These are phyloP conservation scores for Nidula niveotomentosa DNA, from an alignment of 1,284 basidiomycete genomes.

Conservation along the genomic window DNA sequence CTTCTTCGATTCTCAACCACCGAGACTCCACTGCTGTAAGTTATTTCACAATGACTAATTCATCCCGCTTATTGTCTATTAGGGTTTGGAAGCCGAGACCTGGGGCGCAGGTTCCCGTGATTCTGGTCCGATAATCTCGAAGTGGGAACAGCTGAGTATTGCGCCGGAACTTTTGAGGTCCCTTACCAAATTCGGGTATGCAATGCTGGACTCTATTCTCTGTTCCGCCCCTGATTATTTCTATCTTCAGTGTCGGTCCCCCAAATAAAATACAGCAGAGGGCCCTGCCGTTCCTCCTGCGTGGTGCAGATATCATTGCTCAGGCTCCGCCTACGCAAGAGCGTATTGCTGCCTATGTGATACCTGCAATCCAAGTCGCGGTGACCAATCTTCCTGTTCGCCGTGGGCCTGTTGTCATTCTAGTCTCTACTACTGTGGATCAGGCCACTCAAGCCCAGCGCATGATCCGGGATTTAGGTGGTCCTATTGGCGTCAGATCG, in stretches of 20 bases:
- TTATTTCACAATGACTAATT: constrained; percentile 11
- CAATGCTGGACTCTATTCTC: constrained; percentile 13
- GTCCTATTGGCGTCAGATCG: constrained; percentile 86
- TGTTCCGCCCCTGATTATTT: constrained; percentile 6
- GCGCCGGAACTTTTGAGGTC: constrained; percentile 87
- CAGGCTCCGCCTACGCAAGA: constrained; percentile 99
- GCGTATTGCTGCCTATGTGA: constrained; percentile 95
- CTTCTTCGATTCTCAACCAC: constrained; percentile 64
- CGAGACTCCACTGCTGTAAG: constrained; percentile 76
- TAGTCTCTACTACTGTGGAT: constrained; percentile 97
- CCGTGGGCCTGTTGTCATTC: constrained; percentile 84
- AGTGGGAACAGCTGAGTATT: constrained; percentile 94
- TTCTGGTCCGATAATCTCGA: constrained; percentile 84
- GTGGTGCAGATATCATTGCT: constrained; percentile 95
- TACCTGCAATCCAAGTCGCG: constrained; percentile 89
- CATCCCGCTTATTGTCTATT: constrained; percentile 12
- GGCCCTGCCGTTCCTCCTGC: constrained; percentile 92
- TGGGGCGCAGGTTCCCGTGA: constrained; percentile 63
- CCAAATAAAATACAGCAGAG: constrained; percentile 99
- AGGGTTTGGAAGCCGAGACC: constrained; percentile 53
- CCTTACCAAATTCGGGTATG: constrained; percentile 91
- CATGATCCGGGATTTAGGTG: constrained; percentile 93
- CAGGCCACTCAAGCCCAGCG: constrained; percentile 98
- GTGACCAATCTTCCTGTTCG: constrained; percentile 56
- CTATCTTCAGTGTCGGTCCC: constrained; percentile 76